Evolutionary conservation across 345 rosid genomes (phyloP), one percentile per base, ranked within the genome.

Genomic region (Alliaria petiolata): DNA sequence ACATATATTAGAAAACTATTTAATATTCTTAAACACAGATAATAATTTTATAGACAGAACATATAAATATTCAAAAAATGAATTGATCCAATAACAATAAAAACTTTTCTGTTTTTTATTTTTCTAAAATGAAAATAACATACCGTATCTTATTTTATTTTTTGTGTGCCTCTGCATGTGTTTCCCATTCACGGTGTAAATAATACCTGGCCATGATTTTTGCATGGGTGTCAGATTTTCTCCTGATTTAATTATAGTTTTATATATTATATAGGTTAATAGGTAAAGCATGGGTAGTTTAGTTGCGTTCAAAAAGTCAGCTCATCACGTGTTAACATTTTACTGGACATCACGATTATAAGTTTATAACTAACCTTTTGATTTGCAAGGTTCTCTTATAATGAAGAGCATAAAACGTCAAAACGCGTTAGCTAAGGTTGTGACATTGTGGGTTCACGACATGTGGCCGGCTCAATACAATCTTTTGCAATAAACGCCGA

Each of bases 221-320:
- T 53, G 7, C 43, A 54, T 42, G 62, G 62, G 53, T 67, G 62
- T 54, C 51, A 67, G 72, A 31, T 30, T 42, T 42, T 55, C 42
- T 40, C 62, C 28, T 51, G 49, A 54, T 35, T 1, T 7, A 30
- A 28, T 22, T 22, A 22, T 22, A 22, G 25, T 22, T 22, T 22
- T 22, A 22, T 22, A 22, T 22, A 22, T 22, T 22, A 22, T 22
- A 1, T 22, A n/a, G n/a, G n/a, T n/a, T n/a, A n/a, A n/a, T 22
- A 1, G 0, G n/a, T 34, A 39, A 25, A 19, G 3, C 14, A 42
- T 16, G 30, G 25, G 2, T 25, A 54, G 44, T 43, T n/a, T 22
- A 14, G 15, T 11, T 20, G 56, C 73, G 58, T 26, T 36, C 8
- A 28, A 11, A 69, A 35, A 19, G 22, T 10, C 10, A 46, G 33